Evolutionary conservation across 345 rosid genomes (phyloP).

Genomic region (Moricandia moricandioides): DNA sequence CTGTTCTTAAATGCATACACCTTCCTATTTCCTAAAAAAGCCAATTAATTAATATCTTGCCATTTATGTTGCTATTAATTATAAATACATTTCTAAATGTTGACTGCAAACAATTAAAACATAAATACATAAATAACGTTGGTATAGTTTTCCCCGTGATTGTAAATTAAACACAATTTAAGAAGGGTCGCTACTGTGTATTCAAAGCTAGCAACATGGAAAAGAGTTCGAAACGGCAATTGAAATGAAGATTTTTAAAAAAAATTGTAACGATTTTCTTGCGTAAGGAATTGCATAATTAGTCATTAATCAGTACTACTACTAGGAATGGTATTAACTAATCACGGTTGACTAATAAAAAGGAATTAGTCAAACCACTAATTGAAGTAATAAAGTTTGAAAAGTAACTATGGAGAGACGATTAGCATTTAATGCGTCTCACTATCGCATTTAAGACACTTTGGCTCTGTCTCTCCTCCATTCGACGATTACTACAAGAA

Average conservation of each 20-base stretch:
- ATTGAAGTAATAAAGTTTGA: conserved; percentile 24
- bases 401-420: conserved; percentile 24
- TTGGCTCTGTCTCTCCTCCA: conserved; percentile 33
- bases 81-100: background rate
- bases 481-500: background rate
- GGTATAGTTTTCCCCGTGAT: conserved; percentile 8
- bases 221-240: conserved; percentile 15
- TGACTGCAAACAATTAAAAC: background rate
- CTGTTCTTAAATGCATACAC: conserved; percentile 28
- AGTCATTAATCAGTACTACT: background rate
- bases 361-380: conserved; percentile 10
- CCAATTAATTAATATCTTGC: conserved; percentile 22
- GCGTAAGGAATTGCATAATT: background rate
- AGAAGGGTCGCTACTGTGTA: conserved; percentile 12
- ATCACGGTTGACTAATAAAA: background rate
- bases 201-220: conserved; percentile 9
- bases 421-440: conserved; percentile 26
- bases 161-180: background rate
- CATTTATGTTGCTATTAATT: background rate
- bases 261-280: background rate
- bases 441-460: conserved; percentile 16
- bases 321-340: background rate
- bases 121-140: conserved; percentile 6
- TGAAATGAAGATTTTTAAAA: background rate
- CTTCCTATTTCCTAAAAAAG: conserved; percentile 33